A percentile compares a stretch with the other conserved stretches of the same genome.
Conservation (phyloP, 257 asterid genomes). For the Solanum boliviense region DNA sequence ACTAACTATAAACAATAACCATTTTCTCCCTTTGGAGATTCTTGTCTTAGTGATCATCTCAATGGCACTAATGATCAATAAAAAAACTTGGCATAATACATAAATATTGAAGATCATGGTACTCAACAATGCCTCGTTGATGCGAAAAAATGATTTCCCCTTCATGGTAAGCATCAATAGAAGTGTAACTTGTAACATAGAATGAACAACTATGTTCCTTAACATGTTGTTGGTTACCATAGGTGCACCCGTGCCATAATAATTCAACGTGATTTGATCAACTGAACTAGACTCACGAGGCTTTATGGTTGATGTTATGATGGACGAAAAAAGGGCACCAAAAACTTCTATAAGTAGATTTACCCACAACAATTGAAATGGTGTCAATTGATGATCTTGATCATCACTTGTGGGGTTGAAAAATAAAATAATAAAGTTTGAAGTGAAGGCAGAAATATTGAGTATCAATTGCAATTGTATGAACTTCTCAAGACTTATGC, state of each 20-base stretch:
- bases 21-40: background rate
- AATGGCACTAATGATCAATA: constrained; percentile 13
- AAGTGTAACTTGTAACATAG: constrained; percentile 12
- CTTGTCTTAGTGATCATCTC: background rate
- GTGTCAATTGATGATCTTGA: constrained; percentile 2
- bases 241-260: background rate
- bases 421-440: constrained; percentile 14
- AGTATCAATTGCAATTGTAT: constrained; percentile 17
- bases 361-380: constrained; percentile 33
- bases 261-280: background rate
- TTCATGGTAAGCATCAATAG: constrained; percentile 8
- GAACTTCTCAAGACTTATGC: constrained; percentile 17
- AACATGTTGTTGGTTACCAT: constrained; percentile 17
- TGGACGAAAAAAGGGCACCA: constrained; percentile 22
- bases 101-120: constrained; percentile 20
- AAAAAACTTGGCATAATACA: constrained; percentile 27
- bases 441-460: constrained; percentile 20
- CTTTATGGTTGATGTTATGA: background rate
- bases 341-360: constrained; percentile 18
- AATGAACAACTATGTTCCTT: constrained; percentile 15
- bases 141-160: constrained; percentile 7
- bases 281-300: background rate
- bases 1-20: background rate
- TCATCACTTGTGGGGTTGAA: background rate
- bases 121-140: background rate